Conservation (phyloP, 169 alveolate species). For the Eimeria tenella region DNA sequence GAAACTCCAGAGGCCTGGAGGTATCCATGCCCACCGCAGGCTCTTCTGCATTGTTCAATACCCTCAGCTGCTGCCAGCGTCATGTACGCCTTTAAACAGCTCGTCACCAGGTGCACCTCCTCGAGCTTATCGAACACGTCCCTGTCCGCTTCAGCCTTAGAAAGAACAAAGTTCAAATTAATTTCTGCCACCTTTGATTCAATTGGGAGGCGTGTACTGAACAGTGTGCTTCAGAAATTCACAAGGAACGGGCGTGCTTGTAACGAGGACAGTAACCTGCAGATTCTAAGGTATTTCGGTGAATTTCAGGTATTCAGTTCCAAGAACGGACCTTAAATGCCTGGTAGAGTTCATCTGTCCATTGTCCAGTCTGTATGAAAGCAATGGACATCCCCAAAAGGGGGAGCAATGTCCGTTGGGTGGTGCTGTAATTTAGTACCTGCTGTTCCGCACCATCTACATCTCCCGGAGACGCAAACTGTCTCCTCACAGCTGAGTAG, state of each 20-base stretch:
- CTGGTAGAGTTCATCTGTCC: conserved; percentile 53
- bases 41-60: conserved; percentile 74
- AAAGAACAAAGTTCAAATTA: no score
- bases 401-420: conserved; percentile 75
- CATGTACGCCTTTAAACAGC: conserved; percentile 73
- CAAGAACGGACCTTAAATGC: not conserved
- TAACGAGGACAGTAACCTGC: no score
- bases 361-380: conserved; percentile 54
- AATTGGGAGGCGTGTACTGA: no score
- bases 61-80: conserved; percentile 71
- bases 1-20: conserved; percentile 72
- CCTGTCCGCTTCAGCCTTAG: not conserved
- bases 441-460: conserved; percentile 50
- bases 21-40: conserved; percentile 80
- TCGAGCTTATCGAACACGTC: conserved; percentile 26
- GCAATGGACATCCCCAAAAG: conserved; percentile 74
- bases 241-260: no score
- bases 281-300: no score
- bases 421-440: conserved; percentile 75
- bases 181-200: no score
- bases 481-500: conserved; percentile 78
- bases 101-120: conserved; percentile 70
- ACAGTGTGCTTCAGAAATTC: no score
- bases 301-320: no score
- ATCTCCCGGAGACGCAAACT: conserved; percentile 22